Evolutionary conservation across 257 asterid genomes (phyloP).

Genomic region (Primulina huaijiensis): DNA sequence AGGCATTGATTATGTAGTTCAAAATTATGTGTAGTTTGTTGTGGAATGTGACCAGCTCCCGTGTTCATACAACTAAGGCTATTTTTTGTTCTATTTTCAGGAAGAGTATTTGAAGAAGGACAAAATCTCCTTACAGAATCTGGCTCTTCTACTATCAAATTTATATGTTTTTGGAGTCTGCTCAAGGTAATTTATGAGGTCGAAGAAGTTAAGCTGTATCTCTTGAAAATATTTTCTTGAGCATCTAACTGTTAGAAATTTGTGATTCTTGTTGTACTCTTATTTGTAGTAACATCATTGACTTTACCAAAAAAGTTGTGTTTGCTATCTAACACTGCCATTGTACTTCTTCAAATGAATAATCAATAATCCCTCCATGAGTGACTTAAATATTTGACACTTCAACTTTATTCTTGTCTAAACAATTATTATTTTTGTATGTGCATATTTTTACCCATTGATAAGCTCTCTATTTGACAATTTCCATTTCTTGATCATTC

Average conservation of each 20-base stretch:
- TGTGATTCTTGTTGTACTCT: neutral
- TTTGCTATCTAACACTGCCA: neutral
- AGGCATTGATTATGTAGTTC: neutral
- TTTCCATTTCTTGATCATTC: slow-evolving; percentile 73
- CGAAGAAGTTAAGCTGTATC: slow-evolving; percentile 5
- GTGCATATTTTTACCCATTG: slow-evolving; percentile 16
- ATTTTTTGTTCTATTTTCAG: slow-evolving; percentile 44
- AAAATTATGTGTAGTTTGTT: neutral
- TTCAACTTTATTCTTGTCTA: neutral
- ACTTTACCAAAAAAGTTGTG: too few relatives aligned
- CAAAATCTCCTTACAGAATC: slow-evolving; percentile 73
- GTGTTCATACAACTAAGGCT: slow-evolving; percentile 16
- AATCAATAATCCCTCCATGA: neutral
- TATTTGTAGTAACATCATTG: too few relatives aligned
- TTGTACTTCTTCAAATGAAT: neutral
- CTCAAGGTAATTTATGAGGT: slow-evolving; percentile 57
- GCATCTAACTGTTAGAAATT: neutral
- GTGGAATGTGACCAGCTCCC: slow-evolving; percentile 3
- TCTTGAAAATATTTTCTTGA: neutral
- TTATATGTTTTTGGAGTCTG: slow-evolving; percentile 81
- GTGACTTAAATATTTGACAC: neutral
- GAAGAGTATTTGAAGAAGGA: slow-evolving; percentile 86
- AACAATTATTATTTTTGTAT: neutral
- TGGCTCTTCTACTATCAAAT: slow-evolving; percentile 77
- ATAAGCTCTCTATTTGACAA: slow-evolving; percentile 21